Percentiles rank a stretch among this genome's conserved stretches.
Evolutionary conservation across 2,329 filamentous ascomycete species (phyloP).

Genomic region (Tolypocladium endophyticum): DNA sequence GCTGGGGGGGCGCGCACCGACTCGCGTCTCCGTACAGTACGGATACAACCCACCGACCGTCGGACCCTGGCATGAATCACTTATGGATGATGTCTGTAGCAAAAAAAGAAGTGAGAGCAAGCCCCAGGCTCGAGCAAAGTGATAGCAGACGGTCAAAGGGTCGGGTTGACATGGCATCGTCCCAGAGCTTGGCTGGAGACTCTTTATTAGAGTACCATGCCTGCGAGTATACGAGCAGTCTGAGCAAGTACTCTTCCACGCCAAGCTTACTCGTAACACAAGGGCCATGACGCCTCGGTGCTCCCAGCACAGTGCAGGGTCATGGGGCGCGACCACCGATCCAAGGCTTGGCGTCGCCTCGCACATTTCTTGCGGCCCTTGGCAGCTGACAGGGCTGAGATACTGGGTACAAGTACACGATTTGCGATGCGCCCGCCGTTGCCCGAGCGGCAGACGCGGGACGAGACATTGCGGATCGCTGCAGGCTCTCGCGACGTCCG

Average conservation of each 20-base stretch:
- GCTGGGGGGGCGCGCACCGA: not conserved
- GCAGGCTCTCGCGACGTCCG: not conserved
- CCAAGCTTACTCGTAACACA: not conserved
- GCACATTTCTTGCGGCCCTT: not conserved
- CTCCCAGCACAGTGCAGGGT: not conserved
- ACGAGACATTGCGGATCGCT: not conserved
- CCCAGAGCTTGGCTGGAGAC: too few relatives aligned
- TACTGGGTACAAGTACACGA: not conserved
- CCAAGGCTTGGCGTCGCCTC: not conserved
- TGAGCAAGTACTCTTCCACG: not conserved
- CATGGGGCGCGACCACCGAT: not conserved
- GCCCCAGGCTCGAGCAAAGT: too few relatives aligned
- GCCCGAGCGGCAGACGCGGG: not conserved
- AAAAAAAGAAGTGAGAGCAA: not conserved
- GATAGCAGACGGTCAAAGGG: too few relatives aligned
- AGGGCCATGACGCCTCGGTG: not conserved
- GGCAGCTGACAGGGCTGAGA: not conserved
- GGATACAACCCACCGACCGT: not conserved
- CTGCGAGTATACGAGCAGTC: too few relatives aligned
- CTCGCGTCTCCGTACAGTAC: not conserved
- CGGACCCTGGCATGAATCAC: too few relatives aligned
- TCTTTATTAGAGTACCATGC: too few relatives aligned
- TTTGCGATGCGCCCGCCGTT: not conserved
- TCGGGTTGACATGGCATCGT: too few relatives aligned
- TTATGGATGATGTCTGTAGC: not conserved